A percentile compares a stretch with the other conserved stretches of the same genome.
These are phyloP conservation scores for Kazachstania bromeliacearum DNA, from an alignment of 805 yeast species.

Conservation along the genomic window DNA sequence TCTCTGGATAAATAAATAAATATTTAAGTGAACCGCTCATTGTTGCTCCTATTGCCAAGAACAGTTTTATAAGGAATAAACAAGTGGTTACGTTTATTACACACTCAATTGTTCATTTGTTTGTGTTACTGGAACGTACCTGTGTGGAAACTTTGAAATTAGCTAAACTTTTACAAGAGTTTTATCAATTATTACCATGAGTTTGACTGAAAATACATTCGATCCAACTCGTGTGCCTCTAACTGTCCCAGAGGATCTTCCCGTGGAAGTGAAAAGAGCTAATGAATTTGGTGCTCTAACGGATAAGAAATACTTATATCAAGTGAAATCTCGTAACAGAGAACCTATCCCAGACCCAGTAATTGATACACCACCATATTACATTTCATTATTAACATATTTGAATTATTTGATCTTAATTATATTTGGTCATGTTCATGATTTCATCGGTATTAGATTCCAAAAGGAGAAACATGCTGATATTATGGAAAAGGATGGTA, in stretches of 20 bases:
- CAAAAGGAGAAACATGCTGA: constrained; percentile 56
- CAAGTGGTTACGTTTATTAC: too few species aligned
- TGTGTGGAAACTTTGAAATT: too few species aligned
- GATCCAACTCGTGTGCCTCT: constrained; percentile 28
- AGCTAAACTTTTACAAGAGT: too few species aligned
- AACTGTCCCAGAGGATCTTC: constrained; percentile 27
- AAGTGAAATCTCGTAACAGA: constrained; percentile 45
- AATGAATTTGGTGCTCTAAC: constrained; percentile 68
- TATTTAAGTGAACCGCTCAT: too few species aligned
- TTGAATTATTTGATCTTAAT: constrained; percentile 76
- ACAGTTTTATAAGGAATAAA: too few species aligned
- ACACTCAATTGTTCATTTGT: too few species aligned
- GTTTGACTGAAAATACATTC: constrained; percentile 4
- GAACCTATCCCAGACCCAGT: constrained; percentile 53
- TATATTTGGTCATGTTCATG: constrained; percentile 83
- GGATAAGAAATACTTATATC: constrained; percentile 53
- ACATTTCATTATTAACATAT: constrained; percentile 71
- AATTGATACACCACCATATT: constrained; percentile 79
- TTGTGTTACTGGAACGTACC: too few species aligned
- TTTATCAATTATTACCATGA: too few species aligned
- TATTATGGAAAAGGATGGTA: constrained; percentile 71
- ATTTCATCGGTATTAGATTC: constrained; percentile 72
- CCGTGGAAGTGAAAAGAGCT: constrained; percentile 37
- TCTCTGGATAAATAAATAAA: too few species aligned
- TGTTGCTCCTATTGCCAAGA: too few species aligned